Evolutionary conservation across 116 monocot genomes (phyloP).

Genomic region (Papilionanthe hybrid): DNA sequence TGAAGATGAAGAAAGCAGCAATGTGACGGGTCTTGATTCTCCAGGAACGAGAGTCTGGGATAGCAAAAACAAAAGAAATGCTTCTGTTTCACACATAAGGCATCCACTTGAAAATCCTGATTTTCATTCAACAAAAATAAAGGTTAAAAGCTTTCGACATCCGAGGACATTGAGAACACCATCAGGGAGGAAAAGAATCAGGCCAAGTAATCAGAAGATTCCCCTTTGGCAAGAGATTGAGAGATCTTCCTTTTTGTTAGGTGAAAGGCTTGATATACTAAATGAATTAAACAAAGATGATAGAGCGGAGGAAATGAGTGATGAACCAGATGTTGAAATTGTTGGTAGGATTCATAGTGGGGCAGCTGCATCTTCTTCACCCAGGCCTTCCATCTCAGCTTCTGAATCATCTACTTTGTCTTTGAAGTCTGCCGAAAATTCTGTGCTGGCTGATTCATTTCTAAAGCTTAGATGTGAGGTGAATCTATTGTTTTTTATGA

Average conservation of each 20-base stretch:
- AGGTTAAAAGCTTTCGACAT: constrained; percentile 33
- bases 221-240: constrained; percentile 68
- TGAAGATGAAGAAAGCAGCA: constrained; percentile 63
- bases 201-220: constrained; percentile 44
- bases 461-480: constrained; percentile 96
- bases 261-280: constrained; percentile 49
- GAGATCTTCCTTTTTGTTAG: constrained; percentile 53
- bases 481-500: constrained; percentile 2
- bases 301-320: constrained; percentile 33
- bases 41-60: constrained; percentile 97
- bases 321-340: constrained; percentile 44
- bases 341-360: constrained; percentile 55
- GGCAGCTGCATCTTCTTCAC: constrained; percentile 56
- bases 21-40: constrained; percentile 80
- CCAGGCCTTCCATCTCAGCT: constrained; percentile 42
- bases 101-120: constrained; percentile 93
- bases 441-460: constrained; percentile 75
- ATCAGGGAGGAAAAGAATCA: constrained; percentile 61
- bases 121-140: constrained; percentile 39
- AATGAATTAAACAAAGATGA: constrained; percentile 31
- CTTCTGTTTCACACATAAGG: constrained; percentile 44
- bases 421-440: constrained; percentile 36
- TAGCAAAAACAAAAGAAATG: constrained; percentile 74
- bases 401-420: constrained; percentile 39
- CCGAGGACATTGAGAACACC: constrained; percentile 39